A percentile compares a stretch with the other conserved stretches of the same genome.
These are phyloP conservation scores for Hypoxylon crocopeplum DNA, from an alignment of 495 filamentous ascomycete species.

Conservation along the genomic window DNA sequence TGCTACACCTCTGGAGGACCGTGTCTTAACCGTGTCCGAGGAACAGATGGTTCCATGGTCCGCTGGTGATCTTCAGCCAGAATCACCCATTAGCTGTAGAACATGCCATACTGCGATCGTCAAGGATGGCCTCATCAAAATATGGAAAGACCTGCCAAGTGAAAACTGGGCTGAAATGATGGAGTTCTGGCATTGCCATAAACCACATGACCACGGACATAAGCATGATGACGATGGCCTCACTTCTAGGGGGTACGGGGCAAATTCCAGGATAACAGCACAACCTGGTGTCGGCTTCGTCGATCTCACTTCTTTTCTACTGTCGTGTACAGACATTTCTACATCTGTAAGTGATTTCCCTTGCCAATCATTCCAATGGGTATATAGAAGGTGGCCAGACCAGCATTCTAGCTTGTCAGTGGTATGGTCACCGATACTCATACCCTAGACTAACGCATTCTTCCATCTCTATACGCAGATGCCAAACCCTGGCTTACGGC, in stretches of 20 bases:
- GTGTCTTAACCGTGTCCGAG: conserved; percentile 15
- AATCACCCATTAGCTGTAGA: conserved; percentile 68
- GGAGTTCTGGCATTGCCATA: conserved; percentile 99
- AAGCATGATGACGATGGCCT: conserved; percentile 54
- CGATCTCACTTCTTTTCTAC: conserved; percentile 76
- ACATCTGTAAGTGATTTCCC: conserved; percentile 26
- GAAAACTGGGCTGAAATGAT: conserved; percentile 99
- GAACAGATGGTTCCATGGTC: conserved; percentile 69
- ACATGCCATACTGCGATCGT: conserved; percentile 61
- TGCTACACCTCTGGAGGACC: conserved; percentile 23
- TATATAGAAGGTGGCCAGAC: conserved; percentile 87
- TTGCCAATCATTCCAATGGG: conserved; percentile 53
- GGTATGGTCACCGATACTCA: conserved; percentile 87
- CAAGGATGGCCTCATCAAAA: conserved; percentile 46
- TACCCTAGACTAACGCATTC: conserved; percentile 73
- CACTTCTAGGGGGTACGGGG: conserved; percentile 74
- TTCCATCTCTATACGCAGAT: conserved; percentile 39
- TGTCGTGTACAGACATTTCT: conserved; percentile 62
- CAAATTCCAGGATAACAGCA: conserved; percentile 71
- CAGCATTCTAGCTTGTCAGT: conserved; percentile 58
- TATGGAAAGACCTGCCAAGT: conserved; percentile 95
- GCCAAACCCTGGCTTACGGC: conserved; percentile 19
- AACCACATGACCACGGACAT: conserved; percentile 66
- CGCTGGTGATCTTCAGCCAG: conserved; percentile 63
- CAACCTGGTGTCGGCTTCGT: conserved; percentile 73